phyloP scores from a whole-genome alignment of 2,329 filamentous ascomycete genomes.

The Sclerotiophoma versabilis region DNA sequence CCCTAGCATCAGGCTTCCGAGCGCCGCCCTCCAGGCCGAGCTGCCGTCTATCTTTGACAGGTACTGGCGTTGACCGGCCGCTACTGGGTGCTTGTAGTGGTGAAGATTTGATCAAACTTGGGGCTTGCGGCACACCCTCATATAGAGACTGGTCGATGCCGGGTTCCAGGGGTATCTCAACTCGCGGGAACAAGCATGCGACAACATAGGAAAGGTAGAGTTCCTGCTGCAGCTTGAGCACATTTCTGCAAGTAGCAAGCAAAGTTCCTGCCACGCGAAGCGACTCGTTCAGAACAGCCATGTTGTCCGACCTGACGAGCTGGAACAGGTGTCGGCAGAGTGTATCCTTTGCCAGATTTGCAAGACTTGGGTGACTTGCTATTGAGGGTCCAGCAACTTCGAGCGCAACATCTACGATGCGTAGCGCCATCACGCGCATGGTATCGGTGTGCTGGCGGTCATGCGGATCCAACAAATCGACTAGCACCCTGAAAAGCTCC shows the following conservation, averaged over 20 bases:
- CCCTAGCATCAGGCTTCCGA: conserved; percentile 90
- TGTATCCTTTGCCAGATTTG: conserved; percentile 87
- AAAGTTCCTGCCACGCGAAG: conserved; percentile 90
- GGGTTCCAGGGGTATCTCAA: conserved; percentile 89
- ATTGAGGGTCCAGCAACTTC: conserved; percentile 97
- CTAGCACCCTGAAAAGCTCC: conserved; percentile 91
- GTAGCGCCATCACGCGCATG: conserved; percentile 95
- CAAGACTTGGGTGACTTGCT: conserved; percentile 86
- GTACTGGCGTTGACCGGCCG: conserved; percentile 87
- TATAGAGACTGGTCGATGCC: conserved; percentile 92
- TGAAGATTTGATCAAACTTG: conserved; percentile 82
- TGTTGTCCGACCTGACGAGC: conserved; percentile 93
- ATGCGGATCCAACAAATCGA: conserved; percentile 91
- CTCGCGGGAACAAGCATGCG: conserved; percentile 89
- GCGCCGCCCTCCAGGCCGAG: conserved; percentile 90
- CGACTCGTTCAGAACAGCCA: conserved; percentile 92
- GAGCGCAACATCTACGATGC: conserved; percentile 95
- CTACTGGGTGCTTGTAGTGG: conserved; percentile 72
- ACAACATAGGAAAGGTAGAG: conserved; percentile 94
- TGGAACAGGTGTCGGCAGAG: conserved; percentile 96
- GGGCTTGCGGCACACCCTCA: conserved; percentile 88
- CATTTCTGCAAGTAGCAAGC: conserved; percentile 85
- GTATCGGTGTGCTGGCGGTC: conserved; percentile 92
- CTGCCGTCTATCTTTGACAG: conserved; percentile 89
- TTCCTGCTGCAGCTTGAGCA: conserved; percentile 95